A percentile compares a stretch with the other conserved stretches of the same genome.
These are phyloP conservation scores for Nothopassalora personata DNA, from an alignment of 2,329 filamentous ascomycete species.

Conservation along the genomic window DNA sequence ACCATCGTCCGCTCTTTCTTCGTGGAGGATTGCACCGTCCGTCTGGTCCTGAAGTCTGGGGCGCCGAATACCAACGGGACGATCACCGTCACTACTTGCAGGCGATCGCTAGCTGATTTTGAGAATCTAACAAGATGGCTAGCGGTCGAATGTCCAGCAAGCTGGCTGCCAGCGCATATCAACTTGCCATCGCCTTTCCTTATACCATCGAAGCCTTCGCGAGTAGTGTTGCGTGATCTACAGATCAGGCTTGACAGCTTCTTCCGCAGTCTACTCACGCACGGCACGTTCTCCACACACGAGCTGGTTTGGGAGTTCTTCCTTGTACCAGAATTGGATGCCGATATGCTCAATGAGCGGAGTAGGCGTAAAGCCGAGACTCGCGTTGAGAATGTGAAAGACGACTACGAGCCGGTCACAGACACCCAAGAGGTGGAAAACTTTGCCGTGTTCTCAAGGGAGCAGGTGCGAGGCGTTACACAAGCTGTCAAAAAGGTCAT, in stretches of 20 bases:
- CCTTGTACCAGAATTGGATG: slow-evolving; percentile 86
- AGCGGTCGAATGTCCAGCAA: slow-evolving; percentile 84
- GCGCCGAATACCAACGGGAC: slow-evolving; percentile 74
- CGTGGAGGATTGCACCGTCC: slow-evolving; percentile 89
- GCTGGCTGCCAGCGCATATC: slow-evolving; percentile 79
- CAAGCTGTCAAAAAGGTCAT: slow-evolving; percentile 77
- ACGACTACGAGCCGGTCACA: slow-evolving; percentile 78
- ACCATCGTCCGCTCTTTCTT: slow-evolving; percentile 94
- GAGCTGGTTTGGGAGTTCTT: slow-evolving; percentile 99
- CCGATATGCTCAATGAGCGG: slow-evolving; percentile 82
- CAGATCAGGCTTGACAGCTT: slow-evolving; percentile 85
- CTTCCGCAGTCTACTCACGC: slow-evolving; percentile 74
- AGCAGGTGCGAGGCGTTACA: slow-evolving; percentile 81
- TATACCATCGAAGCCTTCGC: slow-evolving; percentile 84
- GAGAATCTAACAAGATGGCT: slow-evolving; percentile 82
- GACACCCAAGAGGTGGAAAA: slow-evolving; percentile 78
- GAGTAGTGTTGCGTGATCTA: slow-evolving; percentile 78
- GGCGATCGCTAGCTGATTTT: slow-evolving; percentile 81
- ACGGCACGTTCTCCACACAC: slow-evolving; percentile 90
- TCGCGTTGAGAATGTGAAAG: slow-evolving; percentile 74
- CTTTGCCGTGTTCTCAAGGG: slow-evolving; percentile 84
- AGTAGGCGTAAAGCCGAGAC: slow-evolving; percentile 81
- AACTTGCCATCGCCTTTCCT: slow-evolving; percentile 84
- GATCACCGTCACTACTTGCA: slow-evolving; percentile 91
- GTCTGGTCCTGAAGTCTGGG: slow-evolving; percentile 89